phyloP scores from a whole-genome alignment of 2,329 filamentous ascomycete species.

The Zalaria sp. region DNA sequence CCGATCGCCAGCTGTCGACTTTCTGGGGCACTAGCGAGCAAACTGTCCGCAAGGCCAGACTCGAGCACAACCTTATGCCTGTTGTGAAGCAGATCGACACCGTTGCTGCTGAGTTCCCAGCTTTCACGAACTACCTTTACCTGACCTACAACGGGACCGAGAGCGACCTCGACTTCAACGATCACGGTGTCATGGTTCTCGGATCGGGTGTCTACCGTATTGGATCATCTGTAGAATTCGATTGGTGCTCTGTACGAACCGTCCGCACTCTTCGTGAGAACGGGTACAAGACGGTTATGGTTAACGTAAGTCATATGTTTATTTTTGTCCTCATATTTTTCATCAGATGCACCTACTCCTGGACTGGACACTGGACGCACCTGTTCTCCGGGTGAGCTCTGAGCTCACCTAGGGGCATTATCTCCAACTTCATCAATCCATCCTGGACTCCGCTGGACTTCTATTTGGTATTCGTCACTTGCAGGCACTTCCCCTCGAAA shows the following conservation, averaged over 20 bases:
- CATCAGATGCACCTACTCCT: not conserved
- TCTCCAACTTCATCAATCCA: too few relatives aligned
- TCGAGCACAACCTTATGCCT: slow-evolving; percentile 76
- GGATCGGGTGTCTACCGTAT: slow-evolving; percentile 95
- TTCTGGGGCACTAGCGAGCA: slow-evolving; percentile 94
- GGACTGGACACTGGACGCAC: not conserved
- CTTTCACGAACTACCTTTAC: slow-evolving; percentile 91
- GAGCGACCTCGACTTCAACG: slow-evolving; percentile 70
- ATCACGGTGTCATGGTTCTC: slow-evolving; percentile 90
- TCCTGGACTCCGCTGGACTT: too few relatives aligned
- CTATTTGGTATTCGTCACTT: too few relatives aligned
- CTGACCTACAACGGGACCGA: slow-evolving; percentile 87
- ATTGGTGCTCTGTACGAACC: slow-evolving; percentile 94
- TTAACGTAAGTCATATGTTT: slow-evolving; percentile 39
- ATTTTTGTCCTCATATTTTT: not conserved
- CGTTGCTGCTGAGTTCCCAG: slow-evolving; percentile 91
- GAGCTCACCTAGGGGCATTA: too few relatives aligned
- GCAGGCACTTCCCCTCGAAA: too few relatives aligned
- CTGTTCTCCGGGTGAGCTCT: not conserved
- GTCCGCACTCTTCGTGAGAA: slow-evolving; percentile 77
- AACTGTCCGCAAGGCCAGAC: slow-evolving; percentile 66
- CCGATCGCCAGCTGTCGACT: slow-evolving; percentile 80
- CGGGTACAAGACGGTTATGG: slow-evolving; percentile 90
- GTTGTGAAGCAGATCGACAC: slow-evolving; percentile 98
- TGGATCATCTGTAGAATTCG: slow-evolving; percentile 94